Base-by-base conservation (phyloP, 805 yeast genomes). In the Ascoidea asiatica region DNA sequence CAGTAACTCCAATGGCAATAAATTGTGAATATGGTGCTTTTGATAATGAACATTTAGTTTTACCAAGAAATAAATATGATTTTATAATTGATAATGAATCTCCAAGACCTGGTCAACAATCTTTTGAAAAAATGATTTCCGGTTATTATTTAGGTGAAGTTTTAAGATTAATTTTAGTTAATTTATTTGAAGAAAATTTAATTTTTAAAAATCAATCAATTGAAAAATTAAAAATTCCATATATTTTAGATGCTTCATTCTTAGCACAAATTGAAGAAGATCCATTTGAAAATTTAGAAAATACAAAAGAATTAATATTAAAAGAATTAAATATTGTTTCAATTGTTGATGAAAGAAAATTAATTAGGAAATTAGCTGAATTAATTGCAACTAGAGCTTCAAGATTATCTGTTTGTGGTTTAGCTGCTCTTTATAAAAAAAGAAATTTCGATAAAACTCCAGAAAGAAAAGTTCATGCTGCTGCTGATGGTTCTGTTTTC, bases 1-100 rank as follows among this genome's bases (percentile, higher is more conserved):
- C 42, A n/a, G 63, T 59, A 5, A 75, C 74, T 42, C 72, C 82
- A 39, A 89, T 90, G 95, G 96, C 96, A 45, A 90, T 90, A 63
- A 90, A 90, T 73, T 88, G 97, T 72, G 98, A 90, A 69, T 90
- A 90, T 68, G 97, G 98, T 58, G 90, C 97, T 5, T 90, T 90
- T 61, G 97, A 90, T 63, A 89, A 87, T 60, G 96, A 87, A 65
- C 94, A 82, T 57, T 47, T 53, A 7, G 75, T 80, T 35, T 73
- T 90, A 55, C 97, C 97, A 59, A 78, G 96, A 67, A 89, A 95
- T 53, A 81, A 80, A 62, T 90, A 78, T 63, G 98, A 90, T 64
- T 59, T 79, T 45, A 71, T 68, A 52, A 81, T 90, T 52, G 97
- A 90, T 63, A 69, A 65, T 22, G 81, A 83, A 58, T 82, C 95